Percentiles rank a stretch among this genome's conserved stretches.
Evolutionary conservation across 345 rosid genomes (phyloP).

Genomic region (Kernera saxatilis): DNA sequence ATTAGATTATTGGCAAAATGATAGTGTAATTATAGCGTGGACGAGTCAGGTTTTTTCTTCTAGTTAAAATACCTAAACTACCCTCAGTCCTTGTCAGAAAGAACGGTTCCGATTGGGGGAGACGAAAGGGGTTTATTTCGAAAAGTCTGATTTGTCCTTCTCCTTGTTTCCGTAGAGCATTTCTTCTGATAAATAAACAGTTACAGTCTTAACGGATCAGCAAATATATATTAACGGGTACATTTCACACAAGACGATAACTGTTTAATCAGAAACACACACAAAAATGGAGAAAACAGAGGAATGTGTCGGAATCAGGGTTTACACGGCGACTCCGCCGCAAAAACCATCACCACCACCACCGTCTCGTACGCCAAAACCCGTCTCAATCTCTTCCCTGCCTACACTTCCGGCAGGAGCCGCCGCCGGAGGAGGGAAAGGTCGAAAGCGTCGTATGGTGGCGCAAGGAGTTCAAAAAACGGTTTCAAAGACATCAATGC

Average conservation of each 20-base stretch:
- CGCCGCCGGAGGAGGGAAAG: slow-evolving; percentile 23
- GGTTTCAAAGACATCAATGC: slow-evolving; percentile 66
- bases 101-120: background rate
- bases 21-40: background rate
- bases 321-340: slow-evolving; percentile 48
- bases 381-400: slow-evolving; percentile 14
- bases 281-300: slow-evolving; percentile 49
- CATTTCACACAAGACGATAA: background rate
- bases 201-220: background rate
- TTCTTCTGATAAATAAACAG: background rate
- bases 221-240: background rate
- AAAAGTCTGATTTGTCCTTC: background rate
- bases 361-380: slow-evolving; percentile 16
- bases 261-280: background rate
- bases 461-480: slow-evolving; percentile 72
- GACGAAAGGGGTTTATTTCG: background rate
- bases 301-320: slow-evolving; percentile 48
- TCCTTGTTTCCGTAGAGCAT: background rate
- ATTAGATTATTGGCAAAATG: slow-evolving; percentile 8
- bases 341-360: slow-evolving; percentile 27
- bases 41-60: background rate
- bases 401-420: slow-evolving; percentile 24
- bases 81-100: background rate
- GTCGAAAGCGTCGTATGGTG: slow-evolving; percentile 48
- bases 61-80: background rate